Evolutionary conservation across 352 stramenopile species (phyloP).

Genomic region (Sclerospora graminicola): DNA sequence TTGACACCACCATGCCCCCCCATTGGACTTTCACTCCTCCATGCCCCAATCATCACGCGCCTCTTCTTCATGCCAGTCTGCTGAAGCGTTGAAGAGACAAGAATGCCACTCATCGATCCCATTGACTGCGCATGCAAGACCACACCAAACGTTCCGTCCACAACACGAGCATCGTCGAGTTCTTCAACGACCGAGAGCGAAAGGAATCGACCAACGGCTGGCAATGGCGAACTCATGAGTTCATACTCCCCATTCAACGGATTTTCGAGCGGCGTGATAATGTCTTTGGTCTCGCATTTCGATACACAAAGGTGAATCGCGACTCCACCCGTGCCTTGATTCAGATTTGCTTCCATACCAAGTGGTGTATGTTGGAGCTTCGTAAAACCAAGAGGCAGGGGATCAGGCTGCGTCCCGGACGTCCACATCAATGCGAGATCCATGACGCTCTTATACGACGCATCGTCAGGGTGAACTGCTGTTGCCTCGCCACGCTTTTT

Average conservation of each 20-base stretch:
- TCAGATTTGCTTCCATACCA: conserved; percentile 82
- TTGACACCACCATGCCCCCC: conserved; percentile 19
- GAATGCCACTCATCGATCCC: conserved; percentile 44
- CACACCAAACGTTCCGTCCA: conserved; percentile 70
- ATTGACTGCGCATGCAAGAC: conserved; percentile 51
- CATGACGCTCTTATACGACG: conserved; percentile 50
- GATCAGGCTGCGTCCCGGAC: conserved; percentile 45
- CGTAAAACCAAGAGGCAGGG: conserved; percentile 54
- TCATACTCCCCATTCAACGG: conserved; percentile 75
- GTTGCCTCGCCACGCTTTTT: conserved; percentile 14
- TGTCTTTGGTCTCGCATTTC: conserved; percentile 39
- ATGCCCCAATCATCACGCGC: conserved; percentile 47
- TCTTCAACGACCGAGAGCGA: conserved; percentile 48
- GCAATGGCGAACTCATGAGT: conserved; percentile 30
- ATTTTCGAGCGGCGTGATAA: conserved; percentile 53
- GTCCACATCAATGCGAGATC: conserved; percentile 73
- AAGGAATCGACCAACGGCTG: conserved; percentile 44
- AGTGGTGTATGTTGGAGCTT: conserved; percentile 82
- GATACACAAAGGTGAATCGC: conserved; percentile 68
- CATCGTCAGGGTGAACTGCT: conserved; percentile 5
- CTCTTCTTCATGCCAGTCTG: conserved; percentile 16
- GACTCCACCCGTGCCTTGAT: conserved; percentile 63
- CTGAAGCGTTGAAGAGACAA: conserved; percentile 29
- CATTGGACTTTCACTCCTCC: conserved; percentile 38
- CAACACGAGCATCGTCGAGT: conserved; percentile 27